Percentiles rank a stretch among this genome's conserved stretches.
Conservation (phyloP, 2,329 filamentous ascomycete species). For the Sporothrix dimorphospora region DNA sequence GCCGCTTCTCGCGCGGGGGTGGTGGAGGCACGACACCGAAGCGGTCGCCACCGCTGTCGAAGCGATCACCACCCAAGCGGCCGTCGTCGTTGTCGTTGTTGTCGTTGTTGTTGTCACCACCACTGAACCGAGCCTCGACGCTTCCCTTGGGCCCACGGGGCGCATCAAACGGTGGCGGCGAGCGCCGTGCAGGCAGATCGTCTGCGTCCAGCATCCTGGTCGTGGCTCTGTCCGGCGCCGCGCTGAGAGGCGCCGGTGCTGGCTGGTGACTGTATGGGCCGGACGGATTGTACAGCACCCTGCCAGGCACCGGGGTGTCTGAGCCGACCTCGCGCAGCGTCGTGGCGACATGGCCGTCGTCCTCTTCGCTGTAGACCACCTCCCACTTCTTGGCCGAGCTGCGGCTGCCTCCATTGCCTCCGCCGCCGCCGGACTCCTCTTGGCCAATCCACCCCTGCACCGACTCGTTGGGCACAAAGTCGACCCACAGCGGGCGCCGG, state of each 20-base stretch:
- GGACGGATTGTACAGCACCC: conserved; percentile 19
- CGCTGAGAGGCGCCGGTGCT: not conserved
- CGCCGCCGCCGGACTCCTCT: conserved; percentile 56
- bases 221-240: not conserved
- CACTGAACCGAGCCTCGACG: not conserved
- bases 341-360: conserved; percentile 57
- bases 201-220: not conserved
- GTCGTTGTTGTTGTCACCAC: no score
- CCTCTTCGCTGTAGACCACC: conserved; percentile 66
- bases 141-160: conserved; percentile 40
- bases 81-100: not conserved
- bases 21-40: conserved; percentile 1
- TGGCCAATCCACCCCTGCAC: conserved; percentile 73
- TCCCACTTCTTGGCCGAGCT: conserved; percentile 63
- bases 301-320: conserved; percentile 23
- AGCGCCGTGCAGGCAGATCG: not conserved
- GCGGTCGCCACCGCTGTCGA: not conserved
- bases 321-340: conserved; percentile 54
- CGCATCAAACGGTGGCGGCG: conserved; percentile 20
- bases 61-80: not conserved
- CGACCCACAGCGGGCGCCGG: conserved; percentile 82
- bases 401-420: conserved; percentile 42
- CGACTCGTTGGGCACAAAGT: conserved; percentile 81
- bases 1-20: conserved; percentile 5
- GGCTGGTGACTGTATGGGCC: not conserved